These are phyloP conservation scores for Scheffersomyces stambukii DNA, from an alignment of 1,139 yeast genomes.

Conservation along the genomic window DNA sequence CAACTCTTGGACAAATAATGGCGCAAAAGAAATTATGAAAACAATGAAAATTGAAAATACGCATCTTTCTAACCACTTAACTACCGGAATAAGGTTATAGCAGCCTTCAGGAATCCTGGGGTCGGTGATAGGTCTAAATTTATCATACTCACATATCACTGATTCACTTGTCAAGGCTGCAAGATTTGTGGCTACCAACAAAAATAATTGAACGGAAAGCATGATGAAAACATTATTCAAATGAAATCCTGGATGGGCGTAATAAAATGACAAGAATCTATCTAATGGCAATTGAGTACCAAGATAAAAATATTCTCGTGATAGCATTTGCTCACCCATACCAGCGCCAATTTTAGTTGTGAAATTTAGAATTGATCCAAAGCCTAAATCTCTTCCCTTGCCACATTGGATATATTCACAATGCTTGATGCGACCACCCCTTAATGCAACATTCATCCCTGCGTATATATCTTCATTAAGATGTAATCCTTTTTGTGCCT, in stretches of 20 bases:
- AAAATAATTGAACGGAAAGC: constrained; percentile 43
- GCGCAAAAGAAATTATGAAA: constrained; percentile 47
- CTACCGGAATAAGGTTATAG: constrained; percentile 44
- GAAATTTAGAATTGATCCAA: constrained; percentile 50
- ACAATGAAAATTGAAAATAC: constrained; percentile 47
- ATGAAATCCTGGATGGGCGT: constrained; percentile 57
- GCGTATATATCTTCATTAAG: constrained; percentile 56
- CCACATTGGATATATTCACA: constrained; percentile 58
- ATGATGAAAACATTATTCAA: constrained; percentile 50
- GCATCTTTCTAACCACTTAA: constrained; percentile 48
- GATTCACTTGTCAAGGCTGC: constrained; percentile 46
- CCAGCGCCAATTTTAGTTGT: constrained; percentile 57
- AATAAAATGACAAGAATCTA: constrained; percentile 48
- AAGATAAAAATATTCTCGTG: constrained; percentile 49
- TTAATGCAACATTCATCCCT: constrained; percentile 48
- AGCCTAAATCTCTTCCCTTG: constrained; percentile 53
- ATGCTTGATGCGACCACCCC: constrained; percentile 55
- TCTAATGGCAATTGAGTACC: constrained; percentile 49
- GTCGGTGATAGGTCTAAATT: constrained; percentile 44
- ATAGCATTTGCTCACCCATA: constrained; percentile 55
- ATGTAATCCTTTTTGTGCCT: constrained; percentile 53
- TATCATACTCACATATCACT: constrained; percentile 43
- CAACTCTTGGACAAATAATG: constrained; percentile 47
- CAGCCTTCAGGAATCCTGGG: constrained; percentile 44
- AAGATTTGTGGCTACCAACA: constrained; percentile 42